Conservation (phyloP, 1,139 yeast genomes). For the Sugiyamaella grinbergsii region DNA sequence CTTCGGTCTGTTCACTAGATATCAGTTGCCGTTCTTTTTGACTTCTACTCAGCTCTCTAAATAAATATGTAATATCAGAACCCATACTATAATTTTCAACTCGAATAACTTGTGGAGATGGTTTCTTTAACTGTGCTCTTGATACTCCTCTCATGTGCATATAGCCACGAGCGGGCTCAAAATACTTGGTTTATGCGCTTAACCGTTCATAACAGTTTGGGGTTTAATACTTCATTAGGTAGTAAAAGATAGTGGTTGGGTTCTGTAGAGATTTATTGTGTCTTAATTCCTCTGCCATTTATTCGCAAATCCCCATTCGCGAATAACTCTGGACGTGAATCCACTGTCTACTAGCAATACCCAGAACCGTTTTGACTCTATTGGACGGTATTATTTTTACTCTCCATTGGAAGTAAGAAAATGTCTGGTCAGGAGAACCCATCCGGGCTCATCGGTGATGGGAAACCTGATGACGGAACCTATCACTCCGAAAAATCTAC, state of each 20-base stretch:
- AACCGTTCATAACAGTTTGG: background rate
- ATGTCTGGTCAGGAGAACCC: too few species aligned
- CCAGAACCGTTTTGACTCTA: too few species aligned
- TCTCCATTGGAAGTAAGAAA: too few species aligned
- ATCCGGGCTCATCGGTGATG: too few species aligned
- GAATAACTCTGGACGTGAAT: too few species aligned
- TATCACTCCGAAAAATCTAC: too few species aligned
- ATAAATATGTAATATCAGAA: conserved; percentile 32
- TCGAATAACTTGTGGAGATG: background rate
- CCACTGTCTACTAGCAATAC: too few species aligned
- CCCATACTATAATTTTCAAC: conserved; percentile 8
- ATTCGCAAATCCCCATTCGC: too few species aligned
- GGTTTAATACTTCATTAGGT: background rate
- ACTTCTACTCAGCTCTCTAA: conserved; percentile 32
- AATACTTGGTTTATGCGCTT: background rate
- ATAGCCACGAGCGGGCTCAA: background rate
- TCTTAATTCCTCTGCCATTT: too few species aligned
- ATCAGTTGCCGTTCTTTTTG: conserved; percentile 25
- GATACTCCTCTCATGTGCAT: too few species aligned
- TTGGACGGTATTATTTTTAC: too few species aligned
- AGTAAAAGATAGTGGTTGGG: conserved; percentile 2
- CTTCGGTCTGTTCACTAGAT: conserved; percentile 10
- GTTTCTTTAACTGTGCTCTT: background rate
- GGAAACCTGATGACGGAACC: too few species aligned
- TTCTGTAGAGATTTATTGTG: background rate